phyloP scores from a whole-genome alignment of 2,329 filamentous ascomycete genomes.

The Apiospora saccharicola region DNA sequence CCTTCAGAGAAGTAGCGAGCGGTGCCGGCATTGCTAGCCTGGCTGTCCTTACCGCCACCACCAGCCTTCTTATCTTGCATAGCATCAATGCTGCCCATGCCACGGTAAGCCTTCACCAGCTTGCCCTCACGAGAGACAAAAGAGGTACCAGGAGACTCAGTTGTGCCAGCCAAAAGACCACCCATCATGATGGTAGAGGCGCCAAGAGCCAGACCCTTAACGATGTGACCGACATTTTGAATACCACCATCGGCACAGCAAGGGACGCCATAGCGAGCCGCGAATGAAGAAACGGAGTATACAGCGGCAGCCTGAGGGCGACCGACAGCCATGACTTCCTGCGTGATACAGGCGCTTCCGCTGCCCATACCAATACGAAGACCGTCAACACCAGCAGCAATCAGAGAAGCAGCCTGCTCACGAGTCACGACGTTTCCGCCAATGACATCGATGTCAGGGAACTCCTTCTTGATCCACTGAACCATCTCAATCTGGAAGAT shows the following conservation, averaged over 20 bases:
- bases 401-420: slow-evolving; percentile 91
- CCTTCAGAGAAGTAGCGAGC: slow-evolving; percentile 98
- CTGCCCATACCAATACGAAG: slow-evolving; percentile 99
- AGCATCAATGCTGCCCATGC: slow-evolving; percentile 98
- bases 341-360: slow-evolving; percentile 97
- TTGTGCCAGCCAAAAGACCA: slow-evolving; percentile 94
- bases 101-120: slow-evolving; percentile 98
- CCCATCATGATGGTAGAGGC: slow-evolving; percentile 99
- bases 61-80: slow-evolving; percentile 99
- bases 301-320: slow-evolving; percentile 95
- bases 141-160: slow-evolving; percentile 95
- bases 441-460: slow-evolving; percentile 89
- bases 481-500: slow-evolving; percentile 99
- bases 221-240: slow-evolving; percentile 98
- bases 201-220: slow-evolving; percentile 95
- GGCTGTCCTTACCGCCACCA: slow-evolving; percentile 72
- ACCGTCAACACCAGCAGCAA: slow-evolving; percentile 93
- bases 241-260: slow-evolving; percentile 98
- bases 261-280: slow-evolving; percentile 91
- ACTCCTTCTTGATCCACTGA: slow-evolving; percentile 90
- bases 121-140: slow-evolving; percentile 97
- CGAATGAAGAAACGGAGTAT: slow-evolving; percentile 87
- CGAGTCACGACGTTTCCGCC: slow-evolving; percentile 98
- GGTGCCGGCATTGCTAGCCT: slow-evolving; percentile 90
- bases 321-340: slow-evolving; percentile 99